Evolutionary conservation across 306 rosid genomes (phyloP).

Genomic region (Pterocarpus macrocarpus): DNA sequence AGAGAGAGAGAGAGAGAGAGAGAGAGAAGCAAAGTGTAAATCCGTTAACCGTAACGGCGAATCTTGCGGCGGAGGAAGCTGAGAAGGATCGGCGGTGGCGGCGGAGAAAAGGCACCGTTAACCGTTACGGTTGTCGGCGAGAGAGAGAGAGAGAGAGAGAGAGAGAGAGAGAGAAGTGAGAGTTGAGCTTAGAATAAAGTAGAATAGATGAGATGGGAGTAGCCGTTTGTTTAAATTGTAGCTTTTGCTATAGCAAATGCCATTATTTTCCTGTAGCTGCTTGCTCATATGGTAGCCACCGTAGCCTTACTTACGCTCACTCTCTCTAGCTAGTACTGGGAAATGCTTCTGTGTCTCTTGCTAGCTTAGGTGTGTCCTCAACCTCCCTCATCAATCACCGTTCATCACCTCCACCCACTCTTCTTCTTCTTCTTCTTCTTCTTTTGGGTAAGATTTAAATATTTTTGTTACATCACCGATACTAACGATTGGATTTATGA

Average conservation of each 20-base stretch:
- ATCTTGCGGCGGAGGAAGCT: conserved; percentile 35
- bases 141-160: conserved; percentile 1
- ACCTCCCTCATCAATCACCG: conserved; percentile 8
- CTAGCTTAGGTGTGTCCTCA: background rate
- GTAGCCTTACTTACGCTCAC: background rate
- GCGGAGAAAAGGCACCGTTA: conserved; percentile 55
- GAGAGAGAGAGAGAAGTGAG: background rate
- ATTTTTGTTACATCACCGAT: too few relatives aligned
- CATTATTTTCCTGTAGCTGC: background rate
- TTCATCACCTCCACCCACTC: background rate
- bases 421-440: background rate
- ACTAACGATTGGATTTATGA: too few relatives aligned
- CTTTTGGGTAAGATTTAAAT: too few relatives aligned
- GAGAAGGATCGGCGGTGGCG: conserved; percentile 54
- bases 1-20: conserved; percentile 24
- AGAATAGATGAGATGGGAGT: conserved; percentile 6
- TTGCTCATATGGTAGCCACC: background rate
- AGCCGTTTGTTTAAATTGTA: conserved; percentile 71
- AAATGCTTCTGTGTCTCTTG: background rate
- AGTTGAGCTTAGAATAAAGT: background rate
- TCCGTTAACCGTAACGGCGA: conserved; percentile 12
- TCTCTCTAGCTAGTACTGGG: background rate
- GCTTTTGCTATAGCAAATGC: conserved; percentile 9
- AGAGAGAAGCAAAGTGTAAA: conserved; percentile 14
- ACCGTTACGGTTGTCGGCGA: conserved; percentile 69